Base-by-base conservation (phyloP, 768 basidiomycete species). In the Boletus rufocinnamomeus region DNA sequence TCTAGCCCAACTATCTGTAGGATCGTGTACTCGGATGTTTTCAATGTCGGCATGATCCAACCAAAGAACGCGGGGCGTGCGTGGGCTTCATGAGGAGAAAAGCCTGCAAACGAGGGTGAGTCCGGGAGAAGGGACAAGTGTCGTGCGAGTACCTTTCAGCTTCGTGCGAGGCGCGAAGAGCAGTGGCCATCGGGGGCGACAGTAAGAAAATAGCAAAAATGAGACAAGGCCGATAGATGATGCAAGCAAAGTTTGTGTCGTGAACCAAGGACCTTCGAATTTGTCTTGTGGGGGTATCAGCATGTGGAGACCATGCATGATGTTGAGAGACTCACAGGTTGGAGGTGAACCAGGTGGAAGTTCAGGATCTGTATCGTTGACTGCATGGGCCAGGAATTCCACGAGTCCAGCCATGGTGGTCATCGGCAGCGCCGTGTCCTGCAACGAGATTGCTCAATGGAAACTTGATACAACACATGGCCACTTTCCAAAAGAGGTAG, bases 1-100 rank as follows among this genome's bases (percentile, higher is more conserved):
- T 99, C 96, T 43, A 99, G 77, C 0, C 96, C 96, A 14, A 99
- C 96, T 50, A 97, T 96, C 73, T 98, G 95, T 3, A 99, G 79
- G 4, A 99, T 86, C 0, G 93, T 90, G 60, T 92, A 95, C 70
- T 99, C 96, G 46, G 92, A 95, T 0, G 89, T 94, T 57, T 82
- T 78, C 44, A 98, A 81, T 0, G 96, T 98, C 1, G 96, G 96
- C 64, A 96, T 75, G 52, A 99, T 91, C 96, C 97, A 99, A 27
- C 94, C 94, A 74, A 97, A 94, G 76, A 97, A 91, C 0, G 89
- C 86, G 58, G 84, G 81, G 65, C 92, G 89, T 3, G 86, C 86
- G 68, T 95, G 94, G 0, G 91, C 94, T 72, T 95, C 93, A 63
- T 94, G 92, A 21, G 94, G 93, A 5, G 94, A 95, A 76, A 96